Evolutionary conservation across 1,139 yeast genomes (phyloP).

Genomic region (Candida anutae): DNA sequence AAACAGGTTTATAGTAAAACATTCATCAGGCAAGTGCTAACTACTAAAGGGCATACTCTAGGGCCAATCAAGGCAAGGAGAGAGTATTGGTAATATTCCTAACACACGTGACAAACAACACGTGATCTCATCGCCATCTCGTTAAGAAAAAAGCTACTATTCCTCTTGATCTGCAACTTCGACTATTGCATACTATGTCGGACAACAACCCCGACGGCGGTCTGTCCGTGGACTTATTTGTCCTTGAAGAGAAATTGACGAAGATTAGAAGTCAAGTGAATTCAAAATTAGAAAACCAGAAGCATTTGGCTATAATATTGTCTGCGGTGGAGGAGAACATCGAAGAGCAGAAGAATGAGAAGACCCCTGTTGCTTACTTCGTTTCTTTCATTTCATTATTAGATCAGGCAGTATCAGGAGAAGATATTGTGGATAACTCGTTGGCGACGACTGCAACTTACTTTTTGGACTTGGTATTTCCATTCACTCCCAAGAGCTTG

Average conservation of each 20-base stretch:
- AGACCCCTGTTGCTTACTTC: conserved; percentile 68
- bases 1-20: not conserved
- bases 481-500: conserved; percentile 62
- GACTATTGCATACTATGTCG: too few relatives aligned
- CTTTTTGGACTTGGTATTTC: conserved; percentile 72
- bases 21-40: not conserved
- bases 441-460: conserved; percentile 75
- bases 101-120: conserved; percentile 4
- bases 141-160: too few relatives aligned
- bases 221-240: conserved; percentile 27
- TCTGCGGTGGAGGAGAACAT: conserved; percentile 88
- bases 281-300: conserved; percentile 79
- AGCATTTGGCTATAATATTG: conserved; percentile 62
- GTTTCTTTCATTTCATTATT: conserved; percentile 75
- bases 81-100: too few relatives aligned
- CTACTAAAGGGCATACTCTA: not conserved
- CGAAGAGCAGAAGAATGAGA: conserved; percentile 56
- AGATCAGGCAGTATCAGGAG: conserved; percentile 61
- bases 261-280: conserved; percentile 63
- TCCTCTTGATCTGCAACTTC: too few relatives aligned
- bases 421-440: conserved; percentile 46
- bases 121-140: too few relatives aligned
- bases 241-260: conserved; percentile 59
- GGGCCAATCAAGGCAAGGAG: not conserved
- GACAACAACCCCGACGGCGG: conserved; percentile 9